Evolutionary conservation across 73 alveolate genomes (phyloP), one percentile per base, ranked within the genome.

Genomic region (Paramecium sexaurelia): DNA sequence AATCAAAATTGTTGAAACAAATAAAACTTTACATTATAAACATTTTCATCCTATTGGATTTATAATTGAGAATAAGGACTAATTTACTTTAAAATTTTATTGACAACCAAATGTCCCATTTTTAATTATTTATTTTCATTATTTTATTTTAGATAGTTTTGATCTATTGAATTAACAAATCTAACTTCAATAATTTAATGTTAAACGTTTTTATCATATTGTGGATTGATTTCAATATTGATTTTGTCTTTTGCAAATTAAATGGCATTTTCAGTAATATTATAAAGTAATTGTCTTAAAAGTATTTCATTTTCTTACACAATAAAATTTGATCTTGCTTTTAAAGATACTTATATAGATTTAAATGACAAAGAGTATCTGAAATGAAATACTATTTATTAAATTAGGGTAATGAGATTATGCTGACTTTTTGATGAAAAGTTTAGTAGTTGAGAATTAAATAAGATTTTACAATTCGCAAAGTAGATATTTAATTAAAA

Each of bases 1-100:
- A 51, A 61, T 61, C 83, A 61, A 61, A 61, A 6, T 61, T 61
- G 45, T 15, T 61, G 39, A 61, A 61, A 61, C 83, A 61, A 61
- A 61, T 32, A 61, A 29, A 61, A 29, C 43, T 24, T 29, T 29
- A 32, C 43, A 61, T 13, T 22, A 32, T 61, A 61, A 29, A 22
- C 13, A 61, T 24, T 26, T 29, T 26, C 39, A 29, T 26, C 39
- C 13, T 26, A 29, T 15, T 61, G 11, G 19, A 24, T 61, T 19
- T 10, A 61, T 13, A 61, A 29, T 61, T 19, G 11, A 29, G 83
- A 26, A 3, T 29, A 61, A 9, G 83, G 83, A 6, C 83, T 32
- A 11, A 61, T 61, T 19, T 11, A 26, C 26, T 61, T 61, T 29
- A 61, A n/a, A 61, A 61, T 61, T 20, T 61, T 61, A 61, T 61